Evolutionary conservation across 768 basidiomycete genomes (phyloP), one percentile per base, ranked within the genome.

Genomic region (Rhodotorula graminis): DNA sequence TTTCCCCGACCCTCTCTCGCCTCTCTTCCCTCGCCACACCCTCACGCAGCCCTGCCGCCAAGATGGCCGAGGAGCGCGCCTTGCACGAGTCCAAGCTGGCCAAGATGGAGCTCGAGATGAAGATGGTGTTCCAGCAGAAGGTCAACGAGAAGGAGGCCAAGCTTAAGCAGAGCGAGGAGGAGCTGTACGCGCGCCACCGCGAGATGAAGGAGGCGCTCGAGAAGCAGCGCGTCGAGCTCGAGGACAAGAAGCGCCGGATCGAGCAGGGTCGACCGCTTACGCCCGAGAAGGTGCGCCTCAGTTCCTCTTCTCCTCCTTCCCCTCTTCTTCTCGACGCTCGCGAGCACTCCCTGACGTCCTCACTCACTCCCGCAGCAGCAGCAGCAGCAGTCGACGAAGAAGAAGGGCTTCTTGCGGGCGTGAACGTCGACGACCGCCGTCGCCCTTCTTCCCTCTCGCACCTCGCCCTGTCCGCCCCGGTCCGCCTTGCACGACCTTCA

Each of bases 91-190:
- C 91, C 77, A 98, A 98, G 82, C 87, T 99, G 66, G 87, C 92
- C 67, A 99, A 99, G 88, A 97, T 97, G 90, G 96, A 99, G 84
- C 91, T 93, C 67, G 96, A 98, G 86, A 99, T 99, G 96, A 98
- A 97, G 88, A 67, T 67, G 65, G 96, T 99, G 78, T 99, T 99
- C 93, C 93, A 94, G 81, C 96, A 98, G 83, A 99, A 99, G 82
- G 96, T 99, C 67, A 92, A 93, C 81, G 96, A 99, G 82, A 98
- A 99, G 85, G 96, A 99, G 81, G 87, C 92, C 76, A 98, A 98
- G 83, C 86, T 99, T 81, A 97, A 97, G 84, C 96, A 98, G 82
- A 92, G 90, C 65, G 96, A 99, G 83, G 96, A 98, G 84, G 96
- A 98, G 84, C 87, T 99, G 27, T 99, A 99, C 81, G 90, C 94